These are phyloP conservation scores for Baeospora myosura DNA, from an alignment of 1,284 basidiomycete species.

Conservation along the genomic window DNA sequence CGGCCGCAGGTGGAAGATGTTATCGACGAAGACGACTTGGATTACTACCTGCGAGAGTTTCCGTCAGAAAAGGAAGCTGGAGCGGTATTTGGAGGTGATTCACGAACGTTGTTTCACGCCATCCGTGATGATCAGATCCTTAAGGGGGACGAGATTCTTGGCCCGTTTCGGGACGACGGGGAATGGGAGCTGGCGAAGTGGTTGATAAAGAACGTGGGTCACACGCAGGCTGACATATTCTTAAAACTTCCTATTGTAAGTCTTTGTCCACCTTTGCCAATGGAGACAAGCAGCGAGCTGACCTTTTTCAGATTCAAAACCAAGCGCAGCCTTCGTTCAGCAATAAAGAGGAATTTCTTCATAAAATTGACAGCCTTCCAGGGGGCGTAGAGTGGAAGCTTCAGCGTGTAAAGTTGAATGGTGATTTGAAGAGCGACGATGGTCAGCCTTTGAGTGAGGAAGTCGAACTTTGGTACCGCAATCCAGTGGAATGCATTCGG, in stretches of 20 bases:
- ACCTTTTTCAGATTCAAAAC: neutral
- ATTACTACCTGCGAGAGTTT: too few species aligned
- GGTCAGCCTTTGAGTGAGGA: conserved; percentile 11
- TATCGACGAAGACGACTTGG: too few species aligned
- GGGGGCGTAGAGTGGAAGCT: neutral
- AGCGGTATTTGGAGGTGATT: too few species aligned
- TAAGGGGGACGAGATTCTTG: too few species aligned
- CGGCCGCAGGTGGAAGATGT: too few species aligned
- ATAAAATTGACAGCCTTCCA: neutral
- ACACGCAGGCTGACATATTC: conserved; percentile 4
- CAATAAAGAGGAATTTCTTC: too few species aligned
- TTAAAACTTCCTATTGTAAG: conserved; percentile 8
- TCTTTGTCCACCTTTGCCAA: neutral
- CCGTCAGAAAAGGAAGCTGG: too few species aligned
- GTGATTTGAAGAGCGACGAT: conserved; percentile 14
- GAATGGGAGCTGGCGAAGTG: conserved; percentile 11
- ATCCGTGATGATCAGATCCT: too few species aligned
- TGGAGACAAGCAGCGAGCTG: neutral
- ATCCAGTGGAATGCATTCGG: conserved; percentile 24
- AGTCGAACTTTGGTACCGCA: conserved; percentile 22
- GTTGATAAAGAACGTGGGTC: conserved; percentile 7
- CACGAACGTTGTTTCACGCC: too few species aligned
- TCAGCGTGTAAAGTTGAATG: conserved; percentile 3
- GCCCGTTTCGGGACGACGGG: conserved; percentile 8
- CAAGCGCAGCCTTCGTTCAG: neutral